These are phyloP conservation scores for Thielaviopsis ethacetica DNA, from an alignment of 2,329 filamentous ascomycete species.

Conservation along the genomic window DNA sequence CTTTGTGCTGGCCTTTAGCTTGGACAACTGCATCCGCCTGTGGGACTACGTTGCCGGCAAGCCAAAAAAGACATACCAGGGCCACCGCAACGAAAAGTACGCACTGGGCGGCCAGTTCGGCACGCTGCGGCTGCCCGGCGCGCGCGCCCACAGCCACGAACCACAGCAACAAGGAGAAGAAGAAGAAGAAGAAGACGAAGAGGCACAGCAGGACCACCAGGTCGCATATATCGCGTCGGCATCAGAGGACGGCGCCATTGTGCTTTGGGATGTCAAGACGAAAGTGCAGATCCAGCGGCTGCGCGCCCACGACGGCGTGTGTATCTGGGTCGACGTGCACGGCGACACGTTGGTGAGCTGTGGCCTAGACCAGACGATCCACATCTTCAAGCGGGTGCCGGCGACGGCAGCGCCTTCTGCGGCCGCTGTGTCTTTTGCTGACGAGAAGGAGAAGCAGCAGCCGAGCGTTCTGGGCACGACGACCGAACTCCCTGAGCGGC, in stretches of 20 bases:
- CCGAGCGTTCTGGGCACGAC: not conserved
- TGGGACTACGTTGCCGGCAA: constrained; percentile 91
- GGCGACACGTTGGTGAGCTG: constrained; percentile 40
- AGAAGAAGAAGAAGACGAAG: not conserved
- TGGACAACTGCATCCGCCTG: constrained; percentile 76
- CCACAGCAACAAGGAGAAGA: not conserved
- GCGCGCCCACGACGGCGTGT: constrained; percentile 37
- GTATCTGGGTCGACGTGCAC: constrained; percentile 49
- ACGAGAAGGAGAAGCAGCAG: not conserved
- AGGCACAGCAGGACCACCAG: constrained; percentile 5
- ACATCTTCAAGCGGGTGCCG: constrained; percentile 26
- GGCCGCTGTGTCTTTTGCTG: not conserved
- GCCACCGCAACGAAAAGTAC: constrained; percentile 70
- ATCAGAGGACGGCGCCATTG: constrained; percentile 71
- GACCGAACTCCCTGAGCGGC: not conserved
- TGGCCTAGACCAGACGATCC: constrained; percentile 37
- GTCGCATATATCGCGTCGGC: constrained; percentile 58
- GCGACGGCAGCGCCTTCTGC: too few species aligned
- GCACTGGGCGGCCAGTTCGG: constrained; percentile 79
- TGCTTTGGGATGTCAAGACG: constrained; percentile 79
- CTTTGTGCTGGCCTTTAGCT: constrained; percentile 78
- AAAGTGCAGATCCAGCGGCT: constrained; percentile 67
- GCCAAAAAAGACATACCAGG: constrained; percentile 94
- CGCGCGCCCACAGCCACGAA: not conserved
- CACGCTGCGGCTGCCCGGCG: constrained; percentile 19